These are phyloP conservation scores for Xylaria sp. DNA, from an alignment of 2,329 filamentous ascomycete genomes.

Conservation along the genomic window DNA sequence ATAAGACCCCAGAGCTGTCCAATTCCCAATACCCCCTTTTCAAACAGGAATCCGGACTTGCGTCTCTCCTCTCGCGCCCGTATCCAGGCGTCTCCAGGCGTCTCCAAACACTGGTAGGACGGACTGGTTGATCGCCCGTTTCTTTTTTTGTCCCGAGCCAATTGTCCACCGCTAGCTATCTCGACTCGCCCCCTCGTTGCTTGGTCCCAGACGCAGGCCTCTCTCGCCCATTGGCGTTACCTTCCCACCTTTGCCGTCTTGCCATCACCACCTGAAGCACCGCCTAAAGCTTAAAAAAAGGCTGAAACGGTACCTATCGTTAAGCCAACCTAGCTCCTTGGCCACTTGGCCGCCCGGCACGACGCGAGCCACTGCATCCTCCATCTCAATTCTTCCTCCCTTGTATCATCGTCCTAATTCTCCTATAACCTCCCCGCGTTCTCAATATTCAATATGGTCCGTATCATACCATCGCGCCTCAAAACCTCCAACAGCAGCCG, in stretches of 20 bases:
- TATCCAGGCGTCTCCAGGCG: neutral
- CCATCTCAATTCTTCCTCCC: constrained; percentile 19
- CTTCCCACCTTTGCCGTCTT: constrained; percentile 11
- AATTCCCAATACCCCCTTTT: constrained; percentile 11
- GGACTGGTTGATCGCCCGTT: neutral
- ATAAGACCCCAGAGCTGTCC: constrained; percentile 15
- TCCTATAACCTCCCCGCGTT: constrained; percentile 18
- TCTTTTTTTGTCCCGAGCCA: neutral
- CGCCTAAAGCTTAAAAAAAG: neutral
- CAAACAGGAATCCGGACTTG: neutral
- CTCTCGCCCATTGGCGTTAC: constrained; percentile 10
- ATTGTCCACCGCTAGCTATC: neutral
- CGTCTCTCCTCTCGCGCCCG: constrained; percentile 7
- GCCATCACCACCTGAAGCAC: constrained; percentile 25
- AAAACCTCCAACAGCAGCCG: constrained; percentile 64
- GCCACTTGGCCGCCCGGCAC: constrained; percentile 19
- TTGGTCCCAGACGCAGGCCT: constrained; percentile 10
- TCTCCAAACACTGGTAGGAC: too few relatives aligned
- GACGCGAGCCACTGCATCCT: constrained; percentile 27
- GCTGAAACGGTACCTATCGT: constrained; percentile 27
- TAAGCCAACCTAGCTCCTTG: constrained; percentile 9
- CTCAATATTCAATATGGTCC: constrained; percentile 58
- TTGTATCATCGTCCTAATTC: constrained; percentile 22
- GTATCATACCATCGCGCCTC: constrained; percentile 66
- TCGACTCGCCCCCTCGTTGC: constrained; percentile 6